Evolutionary conservation across 257 asterid species (phyloP), one percentile per base, ranked within the genome.

Genomic region (Scutellaria baicalensis): DNA sequence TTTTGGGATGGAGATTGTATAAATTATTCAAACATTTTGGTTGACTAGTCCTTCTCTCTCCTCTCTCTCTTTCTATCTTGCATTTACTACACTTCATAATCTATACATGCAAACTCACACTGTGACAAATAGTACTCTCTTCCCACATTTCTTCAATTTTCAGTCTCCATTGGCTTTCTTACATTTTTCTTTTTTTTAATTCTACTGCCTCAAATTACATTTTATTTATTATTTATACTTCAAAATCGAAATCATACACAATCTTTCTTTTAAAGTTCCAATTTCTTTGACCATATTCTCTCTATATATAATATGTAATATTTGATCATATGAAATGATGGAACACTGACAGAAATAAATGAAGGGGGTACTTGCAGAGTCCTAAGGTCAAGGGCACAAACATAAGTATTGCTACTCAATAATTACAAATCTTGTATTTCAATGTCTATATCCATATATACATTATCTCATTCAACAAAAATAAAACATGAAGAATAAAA

Each of bases 11-110:
- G n/a, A n/a, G n/a, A n/a, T n/a, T n/a, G n/a, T n/a, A n/a, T n/a
- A n/a, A n/a, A n/a, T n/a, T n/a, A n/a, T n/a, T n/a, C n/a, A n/a
- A n/a, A n/a, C n/a, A n/a, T n/a, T n/a, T n/a, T n/a, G n/a, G n/a
- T n/a, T n/a, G n/a, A n/a, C n/a, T n/a, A n/a, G 74, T 6, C 23
- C 63, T 70, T 3, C 65, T 48, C 59, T 18, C 66, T 27, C 58
- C 70, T 68, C 23, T 64, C 63, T 45, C 69, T 71, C 71, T 60
- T 75, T 35, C 20, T 35, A 55, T 64, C 67, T 57, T 66, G 80
- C 84, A 70, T 83, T 83, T 77, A 77, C 84, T 74, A 61, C 75
- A 4, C 47, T 5, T 71, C 63, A 40, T 54, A 31, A 27, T 23
- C 40, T 42, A 52, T 57, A 47, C 47, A 51, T 14, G 18, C 8